Percentiles rank a stretch among this genome's conserved stretches.
Conservation (phyloP, 192 early-diverging fungal species). For the Phlyctochytrium planicorne region DNA sequence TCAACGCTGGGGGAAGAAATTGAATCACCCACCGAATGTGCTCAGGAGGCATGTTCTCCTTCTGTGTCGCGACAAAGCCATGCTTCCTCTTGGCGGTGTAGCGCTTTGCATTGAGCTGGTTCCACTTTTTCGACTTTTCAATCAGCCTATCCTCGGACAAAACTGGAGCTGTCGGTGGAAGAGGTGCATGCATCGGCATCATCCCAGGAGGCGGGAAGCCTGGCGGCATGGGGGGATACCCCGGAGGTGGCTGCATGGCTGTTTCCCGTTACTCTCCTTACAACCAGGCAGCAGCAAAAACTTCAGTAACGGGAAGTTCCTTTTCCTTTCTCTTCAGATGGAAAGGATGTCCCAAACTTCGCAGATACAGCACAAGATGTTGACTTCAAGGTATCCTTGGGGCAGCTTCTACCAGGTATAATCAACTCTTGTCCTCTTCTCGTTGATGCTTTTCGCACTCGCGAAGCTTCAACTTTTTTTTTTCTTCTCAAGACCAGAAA, state of each 20-base stretch:
- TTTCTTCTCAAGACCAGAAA: too few species aligned
- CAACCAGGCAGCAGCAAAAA: too few species aligned
- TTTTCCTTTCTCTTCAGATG: too few species aligned
- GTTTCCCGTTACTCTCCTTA: background rate
- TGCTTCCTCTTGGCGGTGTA: constrained; percentile 94
- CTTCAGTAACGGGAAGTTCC: too few species aligned
- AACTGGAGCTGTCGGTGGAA: background rate
- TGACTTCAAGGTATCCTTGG: too few species aligned
- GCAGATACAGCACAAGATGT: too few species aligned
- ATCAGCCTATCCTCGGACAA: constrained; percentile 54
- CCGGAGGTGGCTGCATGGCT: background rate
- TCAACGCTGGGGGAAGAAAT: background rate
- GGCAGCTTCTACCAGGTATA: too few species aligned
- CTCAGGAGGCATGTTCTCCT: constrained; percentile 96
- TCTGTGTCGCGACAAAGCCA: constrained; percentile 91
- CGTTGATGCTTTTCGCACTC: too few species aligned
- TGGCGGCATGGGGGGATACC: background rate
- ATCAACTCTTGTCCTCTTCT: too few species aligned
- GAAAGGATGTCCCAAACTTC: too few species aligned
- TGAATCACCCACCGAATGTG: constrained; percentile 62
- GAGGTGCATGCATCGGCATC: background rate
- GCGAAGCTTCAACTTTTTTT: too few species aligned
- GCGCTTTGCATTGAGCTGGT: constrained; percentile 82
- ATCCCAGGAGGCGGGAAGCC: background rate
- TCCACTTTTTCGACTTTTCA: constrained; percentile 91